Conservation (phyloP, 371 early-diverging fungal genomes). For the Blakeslea trispora region DNA sequence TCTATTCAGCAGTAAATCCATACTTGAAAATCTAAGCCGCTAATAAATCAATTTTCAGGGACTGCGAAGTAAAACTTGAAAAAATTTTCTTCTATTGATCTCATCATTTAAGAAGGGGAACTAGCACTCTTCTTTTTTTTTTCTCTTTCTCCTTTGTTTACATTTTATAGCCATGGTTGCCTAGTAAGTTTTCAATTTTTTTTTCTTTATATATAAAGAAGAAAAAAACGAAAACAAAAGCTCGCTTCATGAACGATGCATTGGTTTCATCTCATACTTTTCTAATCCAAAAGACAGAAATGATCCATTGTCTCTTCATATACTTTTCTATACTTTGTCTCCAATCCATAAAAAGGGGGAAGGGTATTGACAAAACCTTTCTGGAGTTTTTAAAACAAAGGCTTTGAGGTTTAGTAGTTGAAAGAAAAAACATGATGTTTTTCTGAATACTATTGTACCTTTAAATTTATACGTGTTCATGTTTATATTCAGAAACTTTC, state of each 20-base stretch:
- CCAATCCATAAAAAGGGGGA: no score
- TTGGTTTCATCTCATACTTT: conserved; percentile 4
- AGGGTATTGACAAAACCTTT: no score
- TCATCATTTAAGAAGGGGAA: background rate
- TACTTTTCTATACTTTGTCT: background rate
- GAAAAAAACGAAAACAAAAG: conserved; percentile 6
- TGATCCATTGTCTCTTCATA: conserved; percentile 8
- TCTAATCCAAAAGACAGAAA: background rate
- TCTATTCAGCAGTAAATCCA: no score
- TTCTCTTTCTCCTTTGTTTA: conserved; percentile 1
- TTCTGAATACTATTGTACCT: conserved; percentile 3
- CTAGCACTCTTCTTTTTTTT: background rate
- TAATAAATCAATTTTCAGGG: no score
- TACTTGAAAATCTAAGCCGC: no score
- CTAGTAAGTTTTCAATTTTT: conserved; percentile 19
- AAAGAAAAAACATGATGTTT: no score
- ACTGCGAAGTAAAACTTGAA: conserved; percentile 1
- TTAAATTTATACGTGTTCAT: conserved; percentile 11
- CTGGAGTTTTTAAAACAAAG: conserved; percentile 13
- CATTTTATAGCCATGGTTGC: conserved; percentile 15
- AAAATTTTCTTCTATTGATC: background rate
- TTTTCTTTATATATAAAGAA: background rate
- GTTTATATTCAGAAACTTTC: conserved; percentile 13
- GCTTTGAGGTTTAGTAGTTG: conserved; percentile 14
- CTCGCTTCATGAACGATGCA: conserved; percentile 11